Evolutionary conservation across 805 yeast species (phyloP), one percentile per base, ranked within the genome.

Genomic region (Metschnikowia henanensis): DNA sequence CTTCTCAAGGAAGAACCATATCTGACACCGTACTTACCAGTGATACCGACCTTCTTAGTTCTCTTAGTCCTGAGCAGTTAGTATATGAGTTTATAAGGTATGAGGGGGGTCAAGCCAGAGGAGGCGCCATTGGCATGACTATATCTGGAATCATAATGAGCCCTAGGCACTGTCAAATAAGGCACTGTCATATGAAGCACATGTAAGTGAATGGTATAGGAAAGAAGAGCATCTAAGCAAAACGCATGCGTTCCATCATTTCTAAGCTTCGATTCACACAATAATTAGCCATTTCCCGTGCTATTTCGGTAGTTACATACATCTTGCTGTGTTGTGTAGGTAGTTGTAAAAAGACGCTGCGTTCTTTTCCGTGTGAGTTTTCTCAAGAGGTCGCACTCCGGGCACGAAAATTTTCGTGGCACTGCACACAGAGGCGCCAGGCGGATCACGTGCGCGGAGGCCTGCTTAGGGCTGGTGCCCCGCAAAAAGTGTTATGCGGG

Each of bases 11-110:
- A 95, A 68, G 99, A 92, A 91, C 99, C 96, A 83, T 94, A 94
- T 84, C 99, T 91, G 81, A 94, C 97, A 89, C 99, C 99, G 85
- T 89, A 94, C 83, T 95, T 95, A 85, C 99, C 99, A 76, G 99
- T 94, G 84, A 94, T 94, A 79, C 99, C 99, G 76, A 94, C 99
- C 89, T 94, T 94, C 95, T 94, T 94, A 66, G 99, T 94, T 87
- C 99, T 92, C 81, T 95, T 94, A 79, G 99, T 87, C 99, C 96
- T 89, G 65, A 31, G 33, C 51, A 47, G 79, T 75, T 75, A 75
- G 79, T 74, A 73, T 28, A 12, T 28, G 5, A 10, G 13, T 28
- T 28, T 10, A 28, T 10, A 28, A n/a, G n/a, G n/a, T n/a, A n/a
- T n/a, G n/a, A n/a, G n/a, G n/a, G n/a, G n/a, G n/a, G n/a, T n/a